Percentiles rank a stretch among this genome's conserved stretches.
These are phyloP conservation scores for Pseudocercospora pini-densiflorae DNA, from an alignment of 2,329 filamentous ascomycete species.

Conservation along the genomic window DNA sequence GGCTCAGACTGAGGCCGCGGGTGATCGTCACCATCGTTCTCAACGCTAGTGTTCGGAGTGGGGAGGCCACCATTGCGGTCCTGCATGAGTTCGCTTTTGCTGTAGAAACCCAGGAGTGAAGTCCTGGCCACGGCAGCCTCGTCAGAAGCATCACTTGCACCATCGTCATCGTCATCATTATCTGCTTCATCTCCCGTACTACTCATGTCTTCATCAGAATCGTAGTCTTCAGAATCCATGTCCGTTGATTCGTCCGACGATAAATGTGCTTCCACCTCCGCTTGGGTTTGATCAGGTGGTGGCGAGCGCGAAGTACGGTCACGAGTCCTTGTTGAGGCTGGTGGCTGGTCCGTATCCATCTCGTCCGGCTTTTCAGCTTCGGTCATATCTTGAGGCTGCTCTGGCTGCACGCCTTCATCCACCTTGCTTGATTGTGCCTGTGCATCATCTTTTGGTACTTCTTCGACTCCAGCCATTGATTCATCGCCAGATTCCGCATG, in stretches of 20 bases:
- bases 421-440: constrained; percentile 1
- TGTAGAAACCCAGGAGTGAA: constrained; percentile 35
- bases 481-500: constrained; percentile 13
- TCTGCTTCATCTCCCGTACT: constrained; percentile 42
- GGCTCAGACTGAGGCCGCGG: constrained; percentile 28
- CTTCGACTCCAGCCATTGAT: constrained; percentile 15
- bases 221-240: constrained; percentile 42
- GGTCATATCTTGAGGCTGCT: neutral
- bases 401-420: neutral
- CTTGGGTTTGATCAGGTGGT: constrained; percentile 38
- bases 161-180: constrained; percentile 32
- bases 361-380: neutral
- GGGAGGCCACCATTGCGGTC: constrained; percentile 37
- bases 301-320: neutral
- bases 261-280: constrained; percentile 45
- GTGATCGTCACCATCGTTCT: constrained; percentile 33
- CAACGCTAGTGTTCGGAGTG: constrained; percentile 40
- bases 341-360: neutral
- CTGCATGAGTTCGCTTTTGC: constrained; percentile 32
- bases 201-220: constrained; percentile 44
- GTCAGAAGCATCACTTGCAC: constrained; percentile 36
- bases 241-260: constrained; percentile 44
- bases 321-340: neutral
- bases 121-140: constrained; percentile 19
- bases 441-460: neutral